phyloP scores from a whole-genome alignment of 257 asterid genomes.

The Orobanche coerulescens region DNA sequence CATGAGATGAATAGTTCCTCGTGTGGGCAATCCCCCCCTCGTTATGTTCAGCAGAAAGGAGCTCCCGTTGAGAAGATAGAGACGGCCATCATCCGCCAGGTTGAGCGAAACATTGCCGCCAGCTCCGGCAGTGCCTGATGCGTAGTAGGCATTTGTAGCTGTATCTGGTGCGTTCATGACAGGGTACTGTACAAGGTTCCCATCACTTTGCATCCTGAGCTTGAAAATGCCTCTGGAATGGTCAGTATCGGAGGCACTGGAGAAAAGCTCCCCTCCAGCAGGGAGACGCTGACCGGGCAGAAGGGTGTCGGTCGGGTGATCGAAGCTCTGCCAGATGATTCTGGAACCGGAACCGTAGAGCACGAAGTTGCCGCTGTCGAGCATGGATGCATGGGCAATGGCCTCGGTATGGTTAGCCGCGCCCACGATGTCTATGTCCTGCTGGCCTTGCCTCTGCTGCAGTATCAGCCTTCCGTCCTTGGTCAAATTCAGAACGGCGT shows the following conservation, averaged over 20 bases:
- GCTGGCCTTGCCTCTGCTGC: conserved; percentile 10
- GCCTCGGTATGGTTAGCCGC: background rate
- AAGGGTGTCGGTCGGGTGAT: conserved; percentile 39
- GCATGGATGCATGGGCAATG: conserved; percentile 36
- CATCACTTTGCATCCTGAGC: conserved; percentile 40
- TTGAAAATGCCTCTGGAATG: conserved; percentile 27
- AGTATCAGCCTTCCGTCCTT: conserved; percentile 33
- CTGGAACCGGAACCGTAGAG: conserved; percentile 21
- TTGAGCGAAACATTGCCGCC: conserved; percentile 29
- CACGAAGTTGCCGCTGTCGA: conserved; percentile 49
- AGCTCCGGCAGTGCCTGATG: background rate
- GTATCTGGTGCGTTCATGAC: background rate
- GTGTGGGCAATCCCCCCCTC: conserved; percentile 7
- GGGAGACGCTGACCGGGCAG: conserved; percentile 32
- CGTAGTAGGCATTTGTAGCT: conserved; percentile 21
- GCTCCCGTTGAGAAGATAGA: conserved; percentile 35
- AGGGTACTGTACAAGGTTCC: conserved; percentile 47
- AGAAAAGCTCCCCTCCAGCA: conserved; percentile 17
- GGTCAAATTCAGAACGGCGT: conserved; percentile 19
- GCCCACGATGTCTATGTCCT: background rate
- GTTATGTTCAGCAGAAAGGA: conserved; percentile 20
- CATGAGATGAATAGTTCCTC: conserved; percentile 22
- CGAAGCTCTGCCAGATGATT: conserved; percentile 53
- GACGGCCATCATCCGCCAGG: conserved; percentile 31
- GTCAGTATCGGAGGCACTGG: conserved; percentile 37